Evolutionary conservation across 768 basidiomycete species (phyloP).

Genomic region (Boletellus ananiceps): DNA sequence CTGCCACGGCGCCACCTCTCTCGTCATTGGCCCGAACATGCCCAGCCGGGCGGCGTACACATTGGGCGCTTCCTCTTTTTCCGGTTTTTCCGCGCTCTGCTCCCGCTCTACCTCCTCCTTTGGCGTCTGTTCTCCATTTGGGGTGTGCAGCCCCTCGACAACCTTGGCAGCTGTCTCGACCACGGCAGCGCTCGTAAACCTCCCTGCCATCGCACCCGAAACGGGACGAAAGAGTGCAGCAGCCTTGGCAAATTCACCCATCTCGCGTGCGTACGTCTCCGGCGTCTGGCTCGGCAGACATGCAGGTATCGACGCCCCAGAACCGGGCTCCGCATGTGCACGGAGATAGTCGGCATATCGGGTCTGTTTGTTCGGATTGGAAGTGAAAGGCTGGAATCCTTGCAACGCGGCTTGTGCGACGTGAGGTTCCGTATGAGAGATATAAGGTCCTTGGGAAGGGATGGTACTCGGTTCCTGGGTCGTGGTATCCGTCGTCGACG

Average conservation of each 20-base stretch:
- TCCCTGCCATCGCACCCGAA: slow-evolving; percentile 85
- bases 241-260: slow-evolving; percentile 81
- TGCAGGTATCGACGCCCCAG: slow-evolving; percentile 43
- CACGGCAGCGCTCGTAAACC: slow-evolving; percentile 82
- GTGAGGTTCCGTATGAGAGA: slow-evolving; percentile 67
- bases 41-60: slow-evolving; percentile 78
- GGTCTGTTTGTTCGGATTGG: slow-evolving; percentile 72
- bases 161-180: slow-evolving; percentile 62
- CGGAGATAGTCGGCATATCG: slow-evolving; percentile 82
- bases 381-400: slow-evolving; percentile 87
- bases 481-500: slow-evolving; percentile 25
- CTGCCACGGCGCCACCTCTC: slow-evolving; percentile 69
- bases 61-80: slow-evolving; percentile 67
- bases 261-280: slow-evolving; percentile 76
- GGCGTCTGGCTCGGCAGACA: slow-evolving; percentile 53
- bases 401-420: slow-evolving; percentile 81
- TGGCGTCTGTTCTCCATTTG: slow-evolving; percentile 33
- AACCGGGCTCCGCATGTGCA: slow-evolving; percentile 54
- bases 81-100: slow-evolving; percentile 36
- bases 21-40: slow-evolving; percentile 87
- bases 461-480: slow-evolving; percentile 20
- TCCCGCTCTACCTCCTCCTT: slow-evolving; percentile 40
- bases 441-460: slow-evolving; percentile 32
- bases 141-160: slow-evolving; percentile 65
- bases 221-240: slow-evolving; percentile 91